Evolutionary conservation across 331 rosid species (phyloP).

Genomic region (Malus hybrid): DNA sequence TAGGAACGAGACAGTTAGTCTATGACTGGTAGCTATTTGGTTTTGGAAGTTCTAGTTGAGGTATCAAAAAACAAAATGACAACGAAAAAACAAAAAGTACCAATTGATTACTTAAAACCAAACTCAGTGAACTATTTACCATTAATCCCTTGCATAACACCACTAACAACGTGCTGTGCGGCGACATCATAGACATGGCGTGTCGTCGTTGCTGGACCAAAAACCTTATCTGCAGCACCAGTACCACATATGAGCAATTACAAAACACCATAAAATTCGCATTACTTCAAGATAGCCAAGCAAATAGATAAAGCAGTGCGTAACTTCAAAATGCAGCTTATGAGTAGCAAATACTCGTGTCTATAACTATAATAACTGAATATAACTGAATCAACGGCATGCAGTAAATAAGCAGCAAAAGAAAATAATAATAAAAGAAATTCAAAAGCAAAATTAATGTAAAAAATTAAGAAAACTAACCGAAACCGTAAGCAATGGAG

Average conservation of each 20-base stretch:
- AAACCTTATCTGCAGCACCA: conserved; percentile 32
- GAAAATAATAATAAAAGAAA: background rate
- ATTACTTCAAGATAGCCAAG: background rate
- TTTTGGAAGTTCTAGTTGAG: too few species aligned
- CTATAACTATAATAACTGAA: background rate
- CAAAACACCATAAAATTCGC: background rate
- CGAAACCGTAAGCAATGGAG: conserved; percentile 62
- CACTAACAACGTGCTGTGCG: conserved; percentile 38
- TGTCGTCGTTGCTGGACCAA: conserved; percentile 52
- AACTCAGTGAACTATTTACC: conserved; percentile 11
- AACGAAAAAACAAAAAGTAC: too few species aligned
- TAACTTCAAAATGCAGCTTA: background rate
- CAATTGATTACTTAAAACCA: too few species aligned
- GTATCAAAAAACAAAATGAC: too few species aligned
- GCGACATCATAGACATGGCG: conserved; percentile 47
- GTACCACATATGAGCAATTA: background rate
- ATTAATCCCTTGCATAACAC: conserved; percentile 45
- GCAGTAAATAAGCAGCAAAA: background rate
- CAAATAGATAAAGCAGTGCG: background rate
- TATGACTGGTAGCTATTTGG: too few species aligned
- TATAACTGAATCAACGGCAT: background rate
- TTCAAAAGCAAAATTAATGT: background rate
- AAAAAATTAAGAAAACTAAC: conserved; percentile 29
- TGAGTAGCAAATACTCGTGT: background rate
- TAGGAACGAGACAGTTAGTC: too few species aligned